Evolutionary conservation across 371 early-diverging fungal genomes (phyloP).

Genomic region (Apophysomyces variabilis): DNA sequence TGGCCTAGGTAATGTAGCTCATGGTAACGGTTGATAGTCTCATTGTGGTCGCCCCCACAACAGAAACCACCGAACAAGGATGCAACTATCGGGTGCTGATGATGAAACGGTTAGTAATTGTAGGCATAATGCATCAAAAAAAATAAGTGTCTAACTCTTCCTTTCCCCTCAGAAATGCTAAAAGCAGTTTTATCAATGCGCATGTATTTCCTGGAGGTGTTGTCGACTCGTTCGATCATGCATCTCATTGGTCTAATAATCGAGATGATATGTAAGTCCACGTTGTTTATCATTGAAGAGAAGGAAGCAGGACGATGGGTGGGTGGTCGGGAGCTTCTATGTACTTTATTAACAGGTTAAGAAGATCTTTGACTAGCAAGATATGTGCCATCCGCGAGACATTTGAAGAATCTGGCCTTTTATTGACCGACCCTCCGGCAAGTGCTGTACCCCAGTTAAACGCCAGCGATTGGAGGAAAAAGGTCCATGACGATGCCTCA

Average conservation of each 20-base stretch:
- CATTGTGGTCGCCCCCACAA: conserved; percentile 57
- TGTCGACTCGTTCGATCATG: conserved; percentile 60
- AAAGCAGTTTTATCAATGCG: conserved; percentile 59
- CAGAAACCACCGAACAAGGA: conserved; percentile 26
- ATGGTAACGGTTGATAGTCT: conserved; percentile 25
- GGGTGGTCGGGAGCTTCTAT: no score
- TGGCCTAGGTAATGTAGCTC: no score
- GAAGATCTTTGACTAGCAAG: conserved; percentile 27
- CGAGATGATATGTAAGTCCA: not conserved
- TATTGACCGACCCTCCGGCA: conserved; percentile 56
- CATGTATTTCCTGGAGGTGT: conserved; percentile 70
- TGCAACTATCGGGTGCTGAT: conserved; percentile 61
- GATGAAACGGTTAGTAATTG: conserved; percentile 52
- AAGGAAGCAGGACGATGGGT: no score
- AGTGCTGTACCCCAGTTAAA: conserved; percentile 26
- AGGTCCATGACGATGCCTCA: conserved; percentile 53
- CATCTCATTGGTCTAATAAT: conserved; percentile 39
- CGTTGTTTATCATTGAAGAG: no score
- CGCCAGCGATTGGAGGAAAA: conserved; percentile 53
- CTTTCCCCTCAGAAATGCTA: conserved; percentile 41
- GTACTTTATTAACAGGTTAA: no score
- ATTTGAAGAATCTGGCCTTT: conserved; percentile 81
- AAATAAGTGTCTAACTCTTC: no score
- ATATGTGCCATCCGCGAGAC: conserved; percentile 85
- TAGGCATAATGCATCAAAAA: no score